Evolutionary conservation across 1,139 yeast species (phyloP).

Genomic region (Sugiyamaella sp.): DNA sequence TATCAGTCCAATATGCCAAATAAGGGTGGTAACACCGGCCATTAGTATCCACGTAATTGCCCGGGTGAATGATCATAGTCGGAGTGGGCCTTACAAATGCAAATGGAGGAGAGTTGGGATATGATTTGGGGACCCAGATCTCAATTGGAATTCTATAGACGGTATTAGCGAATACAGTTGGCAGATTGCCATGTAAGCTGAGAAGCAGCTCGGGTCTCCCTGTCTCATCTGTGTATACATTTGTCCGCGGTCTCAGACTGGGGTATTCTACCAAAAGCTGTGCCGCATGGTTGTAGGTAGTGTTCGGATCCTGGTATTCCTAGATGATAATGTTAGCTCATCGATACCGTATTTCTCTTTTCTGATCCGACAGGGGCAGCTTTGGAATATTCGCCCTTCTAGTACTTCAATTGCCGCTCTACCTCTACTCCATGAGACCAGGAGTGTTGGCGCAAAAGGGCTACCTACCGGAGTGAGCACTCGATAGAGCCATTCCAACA

Average conservation of each 20-base stretch:
- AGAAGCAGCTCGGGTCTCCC: slow-evolving; percentile 66
- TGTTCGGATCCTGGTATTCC: slow-evolving; percentile 56
- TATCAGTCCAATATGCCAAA: slow-evolving; percentile 58
- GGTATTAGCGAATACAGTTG: slow-evolving; percentile 40
- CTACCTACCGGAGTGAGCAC: slow-evolving; percentile 52
- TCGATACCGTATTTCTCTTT: neutral
- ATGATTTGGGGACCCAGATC: slow-evolving; percentile 75
- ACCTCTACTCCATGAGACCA: no score
- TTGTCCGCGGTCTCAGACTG: slow-evolving; percentile 67
- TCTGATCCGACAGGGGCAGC: neutral
- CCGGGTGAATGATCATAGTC: slow-evolving; percentile 56
- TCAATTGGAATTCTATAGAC: slow-evolving; percentile 59
- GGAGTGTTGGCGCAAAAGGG: neutral
- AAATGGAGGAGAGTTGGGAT: slow-evolving; percentile 67
- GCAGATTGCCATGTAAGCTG: slow-evolving; percentile 63
- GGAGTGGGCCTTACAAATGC: slow-evolving; percentile 60
- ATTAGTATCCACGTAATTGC: slow-evolving; percentile 70
- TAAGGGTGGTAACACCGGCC: slow-evolving; percentile 76
- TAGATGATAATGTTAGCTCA: slow-evolving; percentile 14
- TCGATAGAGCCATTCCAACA: slow-evolving; percentile 60
- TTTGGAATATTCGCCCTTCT: no score
- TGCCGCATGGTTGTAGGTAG: slow-evolving; percentile 63
- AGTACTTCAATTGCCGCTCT: no score
- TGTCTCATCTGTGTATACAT: slow-evolving; percentile 60
- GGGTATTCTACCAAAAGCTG: slow-evolving; percentile 54